Evolutionary conservation across 202 grass and related monocot species (phyloP), one percentile per base, ranked within the genome.

Genomic region (Panicum hallii): DNA sequence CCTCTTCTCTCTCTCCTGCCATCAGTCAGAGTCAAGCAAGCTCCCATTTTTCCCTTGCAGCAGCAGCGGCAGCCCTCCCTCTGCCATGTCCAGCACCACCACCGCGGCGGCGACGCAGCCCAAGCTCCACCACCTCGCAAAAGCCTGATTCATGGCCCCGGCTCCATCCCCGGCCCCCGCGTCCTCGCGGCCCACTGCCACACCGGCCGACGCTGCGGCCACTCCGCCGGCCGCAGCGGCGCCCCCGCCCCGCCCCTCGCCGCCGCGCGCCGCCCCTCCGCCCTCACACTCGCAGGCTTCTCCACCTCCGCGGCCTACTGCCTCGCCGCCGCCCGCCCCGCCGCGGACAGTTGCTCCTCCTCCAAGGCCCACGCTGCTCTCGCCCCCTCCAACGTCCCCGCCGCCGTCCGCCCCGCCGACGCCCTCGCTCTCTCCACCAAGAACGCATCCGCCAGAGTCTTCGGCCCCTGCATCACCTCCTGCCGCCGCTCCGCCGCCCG

Each of bases 141-240:
- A 4, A 50, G 15, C 70, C 30, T 52, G 70, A 34, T 72, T 72
- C 45, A 72, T 52, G 47, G 70, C 70, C 47, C 26, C 63, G 28
- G 63, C 73, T 36, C 77, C 79, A 23, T 70, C 79, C 22, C 57
- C 68, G 13, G 23, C 79, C 15, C 49, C 83, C 5, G 54, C 54
- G 63, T 63, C 90, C n/a, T 75, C 70, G 67, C 76, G 49, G 11
- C 67, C 83, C 52, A 88, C 79, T 55, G 78, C 75, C 38, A 61
- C 77, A 56, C 79, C 93, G 19, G 57, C 88, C 20, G 75, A 87
- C 70, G 40, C 77, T 42, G 5, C 87, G 6, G 48, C 89, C 3
- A 26, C 6, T 17, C 84, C 8, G 1, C 75, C 58, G 34, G 57
- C 57, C 57, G 57, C 57, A 1, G 23, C 87, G 20, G 53, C 74